These are phyloP conservation scores for Maudiozyma barnettii DNA, from an alignment of 805 yeast genomes.

Conservation along the genomic window DNA sequence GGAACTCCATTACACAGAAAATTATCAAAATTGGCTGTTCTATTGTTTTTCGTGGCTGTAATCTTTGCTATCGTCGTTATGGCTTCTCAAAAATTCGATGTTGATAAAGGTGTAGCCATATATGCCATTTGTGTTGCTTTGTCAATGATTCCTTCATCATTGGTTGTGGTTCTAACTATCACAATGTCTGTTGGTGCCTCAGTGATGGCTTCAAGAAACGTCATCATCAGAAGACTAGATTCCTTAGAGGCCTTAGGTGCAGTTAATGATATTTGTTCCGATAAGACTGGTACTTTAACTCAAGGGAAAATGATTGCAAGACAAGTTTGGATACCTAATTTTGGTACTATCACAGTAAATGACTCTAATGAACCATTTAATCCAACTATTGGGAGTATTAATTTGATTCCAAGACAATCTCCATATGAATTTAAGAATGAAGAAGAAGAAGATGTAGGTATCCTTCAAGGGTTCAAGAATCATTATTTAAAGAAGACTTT, in stretches of 20 bases:
- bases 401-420: constrained; percentile 66
- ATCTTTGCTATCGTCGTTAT: constrained; percentile 76
- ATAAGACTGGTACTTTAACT: constrained; percentile 85
- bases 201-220: constrained; percentile 89
- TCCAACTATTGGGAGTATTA: constrained; percentile 88
- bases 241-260: constrained; percentile 92
- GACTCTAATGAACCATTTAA: constrained; percentile 71
- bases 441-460: constrained; percentile 25
- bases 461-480: constrained; percentile 18
- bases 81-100: constrained; percentile 71
- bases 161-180: constrained; percentile 94
- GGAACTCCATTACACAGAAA: constrained; percentile 80
- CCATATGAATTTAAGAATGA: constrained; percentile 25
- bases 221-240: constrained; percentile 87
- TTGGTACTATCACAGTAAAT: constrained; percentile 54
- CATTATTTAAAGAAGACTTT: constrained; percentile 10
- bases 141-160: constrained; percentile 97
- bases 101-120: constrained; percentile 73
- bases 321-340: constrained; percentile 74
- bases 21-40: constrained; percentile 66
- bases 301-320: constrained; percentile 86
- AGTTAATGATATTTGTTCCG: constrained; percentile 87
- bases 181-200: constrained; percentile 93
- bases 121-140: constrained; percentile 93
- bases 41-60: constrained; percentile 69